Evolutionary conservation across 1,284 basidiomycete species (phyloP).

Genomic region (Leccinum subrobustum): DNA sequence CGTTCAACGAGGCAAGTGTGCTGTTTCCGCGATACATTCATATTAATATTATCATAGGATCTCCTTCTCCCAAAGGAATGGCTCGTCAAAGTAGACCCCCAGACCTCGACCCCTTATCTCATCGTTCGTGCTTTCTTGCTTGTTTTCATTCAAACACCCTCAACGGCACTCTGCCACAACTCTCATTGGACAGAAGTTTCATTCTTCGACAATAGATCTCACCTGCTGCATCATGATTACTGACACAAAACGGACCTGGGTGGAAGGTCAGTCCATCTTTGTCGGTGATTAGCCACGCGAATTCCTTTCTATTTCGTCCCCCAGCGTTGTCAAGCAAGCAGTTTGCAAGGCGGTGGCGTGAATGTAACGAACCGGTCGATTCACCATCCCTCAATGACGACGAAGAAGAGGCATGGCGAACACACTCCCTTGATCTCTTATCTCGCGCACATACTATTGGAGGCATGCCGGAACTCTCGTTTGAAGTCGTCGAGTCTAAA

Average conservation of each 20-base stretch:
- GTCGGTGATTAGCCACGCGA: slow-evolving; percentile 23
- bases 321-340: slow-evolving; percentile 58
- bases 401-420: slow-evolving; percentile 57
- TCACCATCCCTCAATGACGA: slow-evolving; percentile 34
- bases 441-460: slow-evolving; percentile 57
- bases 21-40: background rate
- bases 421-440: slow-evolving; percentile 49
- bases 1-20: slow-evolving; percentile 51
- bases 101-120: slow-evolving; percentile 63
- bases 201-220: slow-evolving; percentile 51
- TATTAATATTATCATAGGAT: slow-evolving; percentile 35
- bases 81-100: slow-evolving; percentile 62
- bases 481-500: slow-evolving; percentile 54
- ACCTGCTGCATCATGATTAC: slow-evolving; percentile 64
- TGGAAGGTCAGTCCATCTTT: slow-evolving; percentile 53
- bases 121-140: slow-evolving; percentile 48
- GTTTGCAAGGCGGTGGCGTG: slow-evolving; percentile 65
- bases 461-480: slow-evolving; percentile 53
- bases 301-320: slow-evolving; percentile 11
- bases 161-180: slow-evolving; percentile 12
- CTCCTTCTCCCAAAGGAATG: slow-evolving; percentile 65
- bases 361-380: slow-evolving; percentile 45
- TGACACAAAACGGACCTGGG: slow-evolving; percentile 72
- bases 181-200: slow-evolving; percentile 51
- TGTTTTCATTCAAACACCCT: slow-evolving; percentile 8